Percentiles rank a stretch among this genome's conserved stretches.
Evolutionary conservation across 2,329 filamentous ascomycete species (phyloP).

Genomic region (Chaetomiaceae sp.): DNA sequence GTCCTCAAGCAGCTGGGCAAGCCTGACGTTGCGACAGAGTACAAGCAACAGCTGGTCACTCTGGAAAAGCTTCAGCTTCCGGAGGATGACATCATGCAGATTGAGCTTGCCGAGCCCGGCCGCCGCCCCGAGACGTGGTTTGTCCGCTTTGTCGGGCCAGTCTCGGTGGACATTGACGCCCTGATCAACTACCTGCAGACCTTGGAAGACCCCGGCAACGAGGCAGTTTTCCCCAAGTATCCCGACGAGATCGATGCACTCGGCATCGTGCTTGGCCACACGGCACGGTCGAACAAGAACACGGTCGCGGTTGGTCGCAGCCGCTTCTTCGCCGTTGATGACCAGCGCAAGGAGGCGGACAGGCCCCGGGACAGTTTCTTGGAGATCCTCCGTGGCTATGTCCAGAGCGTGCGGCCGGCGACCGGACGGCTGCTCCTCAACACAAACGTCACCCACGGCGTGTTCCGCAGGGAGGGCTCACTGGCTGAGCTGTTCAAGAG

Average conservation of each 20-base stretch:
- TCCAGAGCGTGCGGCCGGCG: slow-evolving; percentile 50
- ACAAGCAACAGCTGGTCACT: slow-evolving; percentile 46
- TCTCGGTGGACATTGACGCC: slow-evolving; percentile 35
- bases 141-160: slow-evolving; percentile 41
- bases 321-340: slow-evolving; percentile 45
- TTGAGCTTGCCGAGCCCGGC: slow-evolving; percentile 36
- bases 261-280: slow-evolving; percentile 48
- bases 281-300: slow-evolving; percentile 35
- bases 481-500: slow-evolving; percentile 33
- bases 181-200: slow-evolving; percentile 44
- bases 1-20: slow-evolving; percentile 35
- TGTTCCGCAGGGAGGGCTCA: slow-evolving; percentile 43
- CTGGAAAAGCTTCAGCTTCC: slow-evolving; percentile 36
- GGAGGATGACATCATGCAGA: slow-evolving; percentile 30
- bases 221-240: slow-evolving; percentile 45
- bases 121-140: slow-evolving; percentile 33
- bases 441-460: slow-evolving; percentile 49
- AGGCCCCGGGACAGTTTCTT: slow-evolving; percentile 27
- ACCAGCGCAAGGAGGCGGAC: slow-evolving; percentile 15
- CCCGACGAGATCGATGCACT: slow-evolving; percentile 47
- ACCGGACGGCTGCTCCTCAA: slow-evolving; percentile 54
- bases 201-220: slow-evolving; percentile 37
- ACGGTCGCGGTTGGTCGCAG: slow-evolving; percentile 42
- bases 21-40: slow-evolving; percentile 43
- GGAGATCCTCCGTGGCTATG: slow-evolving; percentile 48